Evolutionary conservation across 2,329 filamentous ascomycete genomes (phyloP).

Genomic region (Epichloe elymi): DNA sequence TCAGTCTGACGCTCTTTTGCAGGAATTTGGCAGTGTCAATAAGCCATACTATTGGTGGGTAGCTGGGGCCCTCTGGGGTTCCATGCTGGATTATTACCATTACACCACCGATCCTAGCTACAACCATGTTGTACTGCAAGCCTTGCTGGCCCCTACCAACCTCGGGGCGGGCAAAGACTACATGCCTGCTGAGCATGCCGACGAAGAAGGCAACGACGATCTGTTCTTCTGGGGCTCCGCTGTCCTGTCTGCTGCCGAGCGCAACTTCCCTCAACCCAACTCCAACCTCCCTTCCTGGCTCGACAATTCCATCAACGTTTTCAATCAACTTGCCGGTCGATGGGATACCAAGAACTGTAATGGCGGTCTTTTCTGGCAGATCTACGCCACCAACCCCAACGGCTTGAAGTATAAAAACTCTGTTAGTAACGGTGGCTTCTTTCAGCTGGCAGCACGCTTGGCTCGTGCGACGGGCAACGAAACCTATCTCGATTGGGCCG

Average conservation of each 20-base stretch:
- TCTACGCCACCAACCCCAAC: conserved; percentile 57
- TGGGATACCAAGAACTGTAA: conserved; percentile 58
- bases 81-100: conserved; percentile 57
- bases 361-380: conserved; percentile 72
- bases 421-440: conserved; percentile 70
- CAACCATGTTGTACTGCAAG: conserved; percentile 45
- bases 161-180: conserved; percentile 45
- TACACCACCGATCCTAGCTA: conserved; percentile 50
- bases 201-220: conserved; percentile 61
- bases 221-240: conserved; percentile 62
- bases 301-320: conserved; percentile 55
- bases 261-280: conserved; percentile 51
- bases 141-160: conserved; percentile 41
- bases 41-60: conserved; percentile 60
- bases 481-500: conserved; percentile 54
- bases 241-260: conserved; percentile 54
- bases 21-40: conserved; percentile 49
- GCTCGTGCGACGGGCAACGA: conserved; percentile 55
- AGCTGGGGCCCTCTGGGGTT: conserved; percentile 51
- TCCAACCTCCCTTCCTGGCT: conserved; percentile 47
- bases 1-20: neutral
- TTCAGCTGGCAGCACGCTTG: conserved; percentile 66
- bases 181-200: conserved; percentile 41
- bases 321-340: conserved; percentile 53
- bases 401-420: conserved; percentile 77